These are phyloP conservation scores for Seminavis robusta DNA, from an alignment of 108 stramenopile species.

Conservation along the genomic window DNA sequence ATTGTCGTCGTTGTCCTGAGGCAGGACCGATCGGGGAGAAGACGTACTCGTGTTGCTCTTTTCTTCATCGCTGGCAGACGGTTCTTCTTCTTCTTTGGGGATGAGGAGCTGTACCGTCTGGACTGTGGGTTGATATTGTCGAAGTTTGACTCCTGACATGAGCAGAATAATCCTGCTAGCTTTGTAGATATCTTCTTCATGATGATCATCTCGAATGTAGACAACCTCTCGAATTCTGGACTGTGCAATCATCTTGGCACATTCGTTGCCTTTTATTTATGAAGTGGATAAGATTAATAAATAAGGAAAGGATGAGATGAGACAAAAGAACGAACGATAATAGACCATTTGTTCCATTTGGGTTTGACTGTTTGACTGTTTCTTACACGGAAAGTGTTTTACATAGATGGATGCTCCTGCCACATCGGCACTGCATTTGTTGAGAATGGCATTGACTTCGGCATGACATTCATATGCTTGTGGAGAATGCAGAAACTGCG, in stretches of 20 bases:
- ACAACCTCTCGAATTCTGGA: constrained; percentile 89
- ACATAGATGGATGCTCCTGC: constrained; percentile 84
- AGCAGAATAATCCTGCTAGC: constrained; percentile 87
- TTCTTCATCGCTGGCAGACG: neutral
- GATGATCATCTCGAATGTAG: neutral
- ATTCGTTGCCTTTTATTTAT: constrained; percentile 86
- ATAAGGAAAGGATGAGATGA: neutral
- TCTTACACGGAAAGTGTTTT: constrained; percentile 87
- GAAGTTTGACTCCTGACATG: constrained; percentile 70
- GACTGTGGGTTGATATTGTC: constrained; percentile 18
- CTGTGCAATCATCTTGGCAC: constrained; percentile 96
- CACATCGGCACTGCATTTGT: constrained; percentile 90
- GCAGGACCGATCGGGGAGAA: too few species aligned
- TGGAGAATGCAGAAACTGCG: constrained; percentile 73
- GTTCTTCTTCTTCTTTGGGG: neutral
- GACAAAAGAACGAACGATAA: too few species aligned
- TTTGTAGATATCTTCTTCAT: constrained; percentile 31
- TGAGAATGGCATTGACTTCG: constrained; percentile 95
- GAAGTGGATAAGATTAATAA: neutral
- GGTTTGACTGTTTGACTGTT: too few species aligned
- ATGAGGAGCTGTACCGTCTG: too few species aligned
- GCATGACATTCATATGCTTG: constrained; percentile 94
- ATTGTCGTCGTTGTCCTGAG: too few species aligned
- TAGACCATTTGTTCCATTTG: too few species aligned
- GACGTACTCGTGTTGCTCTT: constrained; percentile 1